Base-by-base conservation (phyloP, 495 filamentous ascomycete species). In the Penicillium silybi region DNA sequence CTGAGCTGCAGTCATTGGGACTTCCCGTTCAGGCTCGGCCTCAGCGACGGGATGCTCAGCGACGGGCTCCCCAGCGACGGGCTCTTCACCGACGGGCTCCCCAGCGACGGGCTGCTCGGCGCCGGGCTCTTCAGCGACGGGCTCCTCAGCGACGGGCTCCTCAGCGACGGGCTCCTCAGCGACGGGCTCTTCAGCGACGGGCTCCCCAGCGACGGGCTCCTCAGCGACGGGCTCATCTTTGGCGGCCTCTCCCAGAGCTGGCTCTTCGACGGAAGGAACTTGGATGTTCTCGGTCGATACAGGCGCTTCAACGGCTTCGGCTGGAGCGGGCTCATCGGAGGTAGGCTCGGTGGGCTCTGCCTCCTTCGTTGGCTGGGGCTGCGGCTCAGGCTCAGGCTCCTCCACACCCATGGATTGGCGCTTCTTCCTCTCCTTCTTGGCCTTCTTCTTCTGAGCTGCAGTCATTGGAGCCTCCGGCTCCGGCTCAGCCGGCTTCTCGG, bases 401-500 rank as follows among this genome's bases (percentile, higher is more conserved):
- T 62, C 58, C 17, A 25, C 41, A 40, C 48, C 37, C 20, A 58
- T 48, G 39, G 62, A 59, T 39, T 64, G 53, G 41, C 61, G 54
- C 62, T 67, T 68, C 35, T 58, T 58, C 53, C 63, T 72, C 35
- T 70, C 68, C 51, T 73, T 71, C 44, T 68, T 68, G 27, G 63
- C 63, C 32, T 66, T 64, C 45, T 62, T 65, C 53, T 66, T 66
- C n/a, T 61, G 41, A 46, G 57, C 41, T 37, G 52, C 5, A 17
- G 26, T 44, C 32, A 51, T 35, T 41, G 50, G 27, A 8, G 51
- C 19, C 16, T 68, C 60, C 0, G 59, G n/a, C 15, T 50, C 56
- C 35, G 48, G 25, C 25, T 56, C 52, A 23, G 38, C 38, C 10
- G 46, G 27, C 7, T 13, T 6, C 39, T 57, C 58, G 26, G 26